A percentile compares a stretch with the other conserved stretches of the same genome.
Conservation (phyloP, 495 filamentous ascomycete genomes). For the Xylaria flabelliformis region DNA sequence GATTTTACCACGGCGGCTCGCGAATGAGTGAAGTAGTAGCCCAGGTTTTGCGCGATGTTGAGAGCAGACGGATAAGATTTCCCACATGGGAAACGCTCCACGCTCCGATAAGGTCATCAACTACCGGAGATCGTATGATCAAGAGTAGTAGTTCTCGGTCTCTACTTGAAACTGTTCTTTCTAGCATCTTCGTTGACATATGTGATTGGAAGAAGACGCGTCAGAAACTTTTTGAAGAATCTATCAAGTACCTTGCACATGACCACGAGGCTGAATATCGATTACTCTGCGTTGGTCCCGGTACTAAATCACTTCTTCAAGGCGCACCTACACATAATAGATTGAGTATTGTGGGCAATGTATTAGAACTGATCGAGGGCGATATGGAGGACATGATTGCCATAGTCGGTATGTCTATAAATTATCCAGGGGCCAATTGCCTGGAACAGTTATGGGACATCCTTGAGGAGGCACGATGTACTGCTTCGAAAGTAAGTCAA, state of each 20-base stretch:
- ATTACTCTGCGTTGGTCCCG: conserved; percentile 23
- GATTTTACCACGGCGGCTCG: conserved; percentile 32
- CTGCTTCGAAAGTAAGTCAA: conserved; percentile 23
- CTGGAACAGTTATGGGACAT: conserved; percentile 50
- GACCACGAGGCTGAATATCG: conserved; percentile 14
- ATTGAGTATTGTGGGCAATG: conserved; percentile 3
- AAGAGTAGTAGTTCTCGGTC: not conserved
- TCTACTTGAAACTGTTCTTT: conserved; percentile 24
- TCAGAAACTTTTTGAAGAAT: not conserved
- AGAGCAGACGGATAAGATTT: conserved; percentile 24
- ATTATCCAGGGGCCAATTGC: conserved; percentile 43
- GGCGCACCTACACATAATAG: not conserved
- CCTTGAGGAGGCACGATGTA: conserved; percentile 14
- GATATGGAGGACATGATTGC: conserved; percentile 39
- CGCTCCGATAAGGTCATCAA: conserved; percentile 21
- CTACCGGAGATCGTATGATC: conserved; percentile 14
- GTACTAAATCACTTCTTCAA: conserved; percentile 19
- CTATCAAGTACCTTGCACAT: not conserved
- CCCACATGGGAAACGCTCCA: conserved; percentile 25
- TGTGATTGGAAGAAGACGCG: conserved; percentile 27
- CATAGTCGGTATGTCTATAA: conserved; percentile 50
- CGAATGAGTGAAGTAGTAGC: conserved; percentile 24
- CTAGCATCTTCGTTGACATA: conserved; percentile 24
- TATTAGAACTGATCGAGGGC: not conserved
- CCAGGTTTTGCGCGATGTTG: conserved; percentile 26